Percentiles rank a stretch among this genome's conserved stretches.
Conservation (phyloP, 2,329 filamentous ascomycete species). For the Davidsoniella neocaledoniae region DNA sequence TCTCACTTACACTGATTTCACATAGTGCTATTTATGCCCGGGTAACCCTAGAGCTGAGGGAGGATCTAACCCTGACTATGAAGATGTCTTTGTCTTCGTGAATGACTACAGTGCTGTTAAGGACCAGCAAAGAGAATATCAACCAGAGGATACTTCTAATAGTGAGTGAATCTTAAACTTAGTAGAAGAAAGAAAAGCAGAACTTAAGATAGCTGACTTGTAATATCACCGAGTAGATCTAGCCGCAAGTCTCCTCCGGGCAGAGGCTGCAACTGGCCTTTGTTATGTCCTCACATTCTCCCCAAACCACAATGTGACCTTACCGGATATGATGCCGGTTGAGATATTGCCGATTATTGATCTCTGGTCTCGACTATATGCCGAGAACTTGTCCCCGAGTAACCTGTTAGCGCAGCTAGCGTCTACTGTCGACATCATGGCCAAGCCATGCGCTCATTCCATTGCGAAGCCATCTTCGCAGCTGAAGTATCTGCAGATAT, state of each 20-base stretch:
- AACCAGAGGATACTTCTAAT: conserved; percentile 24
- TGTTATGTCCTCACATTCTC: conserved; percentile 97
- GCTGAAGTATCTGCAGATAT: conserved; percentile 87
- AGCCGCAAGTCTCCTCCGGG: conserved; percentile 60
- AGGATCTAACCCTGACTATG: conserved; percentile 71
- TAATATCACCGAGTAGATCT: conserved; percentile 33
- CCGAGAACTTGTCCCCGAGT: conserved; percentile 55
- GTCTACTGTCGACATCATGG: conserved; percentile 23
- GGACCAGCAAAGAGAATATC: conserved; percentile 73
- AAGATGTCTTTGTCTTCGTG: conserved; percentile 80
- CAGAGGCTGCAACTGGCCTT: conserved; percentile 77
- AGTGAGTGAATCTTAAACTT: conserved; percentile 14
- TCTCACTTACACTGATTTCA: conserved; percentile 8
- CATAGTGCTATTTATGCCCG: conserved; percentile 82
- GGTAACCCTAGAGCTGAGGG: conserved; percentile 79
- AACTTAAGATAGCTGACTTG: too few relatives aligned
- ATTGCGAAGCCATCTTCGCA: conserved; percentile 17
- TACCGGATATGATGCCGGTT: conserved; percentile 66
- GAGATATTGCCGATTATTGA: conserved; percentile 73
- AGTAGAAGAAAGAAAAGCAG: neutral
- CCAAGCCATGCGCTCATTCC: conserved; percentile 24
- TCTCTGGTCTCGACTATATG: conserved; percentile 85
- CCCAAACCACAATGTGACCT: conserved; percentile 72
- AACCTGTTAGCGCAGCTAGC: conserved; percentile 40
- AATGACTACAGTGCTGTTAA: conserved; percentile 98